A percentile compares a stretch with the other conserved stretches of the same genome.
Conservation (phyloP, 331 rosid species). For the Quercus lobata region DNA sequence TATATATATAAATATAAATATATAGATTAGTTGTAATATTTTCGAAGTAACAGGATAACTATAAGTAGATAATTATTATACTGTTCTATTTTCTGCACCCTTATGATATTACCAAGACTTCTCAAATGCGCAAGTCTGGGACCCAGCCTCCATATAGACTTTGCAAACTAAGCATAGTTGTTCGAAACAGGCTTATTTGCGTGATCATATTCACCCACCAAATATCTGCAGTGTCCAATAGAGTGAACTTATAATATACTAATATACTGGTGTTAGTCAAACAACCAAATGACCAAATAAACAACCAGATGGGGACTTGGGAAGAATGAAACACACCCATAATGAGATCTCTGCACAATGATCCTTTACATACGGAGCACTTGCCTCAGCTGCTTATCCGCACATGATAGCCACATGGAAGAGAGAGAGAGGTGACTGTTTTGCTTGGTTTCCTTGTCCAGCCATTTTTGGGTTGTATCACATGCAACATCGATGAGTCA, state of each 20-base stretch:
- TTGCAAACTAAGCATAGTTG: not conserved
- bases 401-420: slow-evolving; percentile 14
- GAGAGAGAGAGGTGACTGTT: not conserved
- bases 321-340: not conserved
- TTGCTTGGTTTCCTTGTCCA: not conserved
- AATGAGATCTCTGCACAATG: not conserved
- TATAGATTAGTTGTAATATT: too few species aligned
- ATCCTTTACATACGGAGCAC: not conserved
- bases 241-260: not conserved
- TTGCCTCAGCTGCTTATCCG: not conserved
- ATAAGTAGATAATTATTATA: not conserved
- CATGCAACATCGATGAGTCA: not conserved
- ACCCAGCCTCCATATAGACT: too few species aligned
- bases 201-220: not conserved
- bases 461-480: not conserved
- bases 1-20: too few species aligned
- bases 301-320: not conserved
- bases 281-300: not conserved
- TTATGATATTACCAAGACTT: not conserved
- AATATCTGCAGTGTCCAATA: not conserved
- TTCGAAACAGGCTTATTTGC: not conserved
- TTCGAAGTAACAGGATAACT: too few species aligned
- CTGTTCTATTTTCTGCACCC: not conserved
- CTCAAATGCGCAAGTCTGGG: too few species aligned
- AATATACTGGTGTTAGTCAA: not conserved